Evolutionary conservation across 345 rosid genomes (phyloP).

Genomic region (Lepidium didymum): DNA sequence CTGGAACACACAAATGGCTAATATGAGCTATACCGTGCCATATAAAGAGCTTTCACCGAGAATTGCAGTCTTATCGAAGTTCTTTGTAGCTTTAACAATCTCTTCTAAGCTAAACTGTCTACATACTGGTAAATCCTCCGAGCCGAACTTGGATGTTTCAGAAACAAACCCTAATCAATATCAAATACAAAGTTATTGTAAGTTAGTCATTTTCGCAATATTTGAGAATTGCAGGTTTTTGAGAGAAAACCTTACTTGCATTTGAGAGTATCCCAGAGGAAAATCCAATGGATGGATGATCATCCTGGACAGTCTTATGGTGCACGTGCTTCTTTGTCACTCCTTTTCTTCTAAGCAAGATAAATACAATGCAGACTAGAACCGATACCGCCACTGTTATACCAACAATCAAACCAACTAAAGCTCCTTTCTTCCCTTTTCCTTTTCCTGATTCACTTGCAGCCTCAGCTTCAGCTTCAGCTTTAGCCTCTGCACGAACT

Average conservation of each 20-base stretch:
- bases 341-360: slow-evolving; percentile 34
- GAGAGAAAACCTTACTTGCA: slow-evolving; percentile 43
- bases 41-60: slow-evolving; percentile 58
- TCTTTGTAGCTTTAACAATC: slow-evolving; percentile 71
- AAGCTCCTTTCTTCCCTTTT: slow-evolving; percentile 32
- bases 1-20: not conserved
- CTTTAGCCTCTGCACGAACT: slow-evolving; percentile 13
- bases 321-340: slow-evolving; percentile 45
- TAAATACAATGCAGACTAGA: slow-evolving; percentile 32
- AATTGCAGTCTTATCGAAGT: slow-evolving; percentile 53
- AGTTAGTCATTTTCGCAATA: not conserved
- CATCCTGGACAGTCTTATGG: slow-evolving; percentile 42
- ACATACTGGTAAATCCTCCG: slow-evolving; percentile 50
- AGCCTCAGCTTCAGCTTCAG: slow-evolving; percentile 14
- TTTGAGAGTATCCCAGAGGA: slow-evolving; percentile 47
- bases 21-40: slow-evolving; percentile 56
- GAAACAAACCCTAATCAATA: slow-evolving; percentile 57
- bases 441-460: slow-evolving; percentile 22
- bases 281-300: slow-evolving; percentile 35
- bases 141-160: slow-evolving; percentile 62
- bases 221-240: not conserved
- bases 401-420: slow-evolving; percentile 38
- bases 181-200: not conserved
- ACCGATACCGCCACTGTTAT: slow-evolving; percentile 28
- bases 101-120: slow-evolving; percentile 65